A percentile compares a stretch with the other conserved stretches of the same genome.
Conservation (phyloP, 306 rosid species). For the Sicyos baderoa region DNA sequence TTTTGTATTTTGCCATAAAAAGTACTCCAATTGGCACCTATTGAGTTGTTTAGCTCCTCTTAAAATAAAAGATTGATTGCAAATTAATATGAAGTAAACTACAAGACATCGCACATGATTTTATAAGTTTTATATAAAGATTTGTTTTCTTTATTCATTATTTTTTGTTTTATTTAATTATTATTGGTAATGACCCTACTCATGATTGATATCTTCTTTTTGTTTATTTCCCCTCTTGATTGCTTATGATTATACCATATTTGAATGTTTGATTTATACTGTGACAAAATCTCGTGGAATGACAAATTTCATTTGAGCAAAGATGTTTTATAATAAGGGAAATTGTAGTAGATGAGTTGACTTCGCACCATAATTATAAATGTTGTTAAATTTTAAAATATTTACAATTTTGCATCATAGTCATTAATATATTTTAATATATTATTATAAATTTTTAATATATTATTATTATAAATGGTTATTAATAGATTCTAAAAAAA, state of each 20-base stretch:
- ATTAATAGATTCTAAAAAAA: too few species aligned
- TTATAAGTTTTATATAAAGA: background rate
- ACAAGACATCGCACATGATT: background rate
- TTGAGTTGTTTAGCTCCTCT: background rate
- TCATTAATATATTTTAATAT: too few species aligned
- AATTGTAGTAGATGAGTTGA: too few species aligned
- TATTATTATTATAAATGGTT: too few species aligned
- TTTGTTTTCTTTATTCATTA: background rate
- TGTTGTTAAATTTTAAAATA: too few species aligned
- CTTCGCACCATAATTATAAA: too few species aligned
- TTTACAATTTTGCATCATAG: too few species aligned
- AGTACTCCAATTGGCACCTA: background rate
- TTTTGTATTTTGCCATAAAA: too few species aligned
- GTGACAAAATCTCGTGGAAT: background rate
- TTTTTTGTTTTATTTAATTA: background rate
- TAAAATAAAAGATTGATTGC: background rate
- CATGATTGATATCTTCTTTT: background rate
- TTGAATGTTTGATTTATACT: background rate
- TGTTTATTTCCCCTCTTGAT: conserved; percentile 3
- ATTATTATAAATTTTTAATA: too few species aligned
- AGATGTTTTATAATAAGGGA: background rate
- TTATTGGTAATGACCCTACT: conserved; percentile 4
- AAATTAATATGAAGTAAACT: background rate
- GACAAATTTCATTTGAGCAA: background rate
- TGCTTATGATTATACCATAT: background rate